Conservation (phyloP, 805 yeast genomes). For the Clavispora fructus region DNA sequence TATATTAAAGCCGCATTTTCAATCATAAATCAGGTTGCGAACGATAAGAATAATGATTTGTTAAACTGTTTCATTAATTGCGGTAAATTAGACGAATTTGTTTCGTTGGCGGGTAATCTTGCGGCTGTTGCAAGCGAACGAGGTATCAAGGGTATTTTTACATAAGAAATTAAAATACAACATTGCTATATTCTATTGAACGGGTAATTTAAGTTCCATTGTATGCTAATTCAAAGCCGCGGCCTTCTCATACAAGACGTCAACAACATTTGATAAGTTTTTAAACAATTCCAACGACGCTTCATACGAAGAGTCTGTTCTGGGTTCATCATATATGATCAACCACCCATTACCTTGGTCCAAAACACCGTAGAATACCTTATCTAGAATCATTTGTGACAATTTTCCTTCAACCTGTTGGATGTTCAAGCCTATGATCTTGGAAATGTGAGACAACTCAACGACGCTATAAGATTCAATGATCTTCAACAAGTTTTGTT, state of each 20-base stretch:
- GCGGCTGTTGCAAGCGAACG: conserved; percentile 45
- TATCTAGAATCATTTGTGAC: conserved; percentile 94
- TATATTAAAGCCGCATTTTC: conserved; percentile 54
- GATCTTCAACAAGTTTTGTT: conserved; percentile 88
- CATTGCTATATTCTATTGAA: conserved; percentile 2
- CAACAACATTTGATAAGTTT: conserved; percentile 84
- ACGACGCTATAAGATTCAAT: conserved; percentile 95
- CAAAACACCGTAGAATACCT: conserved; percentile 90
- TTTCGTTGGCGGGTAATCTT: conserved; percentile 48
- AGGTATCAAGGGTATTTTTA: conserved; percentile 44
- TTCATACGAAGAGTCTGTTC: conserved; percentile 81
- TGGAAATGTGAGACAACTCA: conserved; percentile 85
- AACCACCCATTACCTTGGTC: conserved; percentile 99
- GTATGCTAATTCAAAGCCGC: conserved; percentile 59
- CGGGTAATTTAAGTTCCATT: background rate
- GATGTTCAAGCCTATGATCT: conserved; percentile 79
- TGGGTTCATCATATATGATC: conserved; percentile 83
- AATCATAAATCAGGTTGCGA: conserved; percentile 60
- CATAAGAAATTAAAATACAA: conserved; percentile 10
- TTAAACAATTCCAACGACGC: conserved; percentile 82
- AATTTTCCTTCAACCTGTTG: conserved; percentile 91
- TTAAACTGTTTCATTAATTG: conserved; percentile 56
- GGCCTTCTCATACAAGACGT: conserved; percentile 89
- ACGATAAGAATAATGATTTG: conserved; percentile 53
- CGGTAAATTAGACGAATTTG: conserved; percentile 52